Evolutionary conservation across 2,329 filamentous ascomycete species (phyloP).

Genomic region (Dactylellina cionopaga): DNA sequence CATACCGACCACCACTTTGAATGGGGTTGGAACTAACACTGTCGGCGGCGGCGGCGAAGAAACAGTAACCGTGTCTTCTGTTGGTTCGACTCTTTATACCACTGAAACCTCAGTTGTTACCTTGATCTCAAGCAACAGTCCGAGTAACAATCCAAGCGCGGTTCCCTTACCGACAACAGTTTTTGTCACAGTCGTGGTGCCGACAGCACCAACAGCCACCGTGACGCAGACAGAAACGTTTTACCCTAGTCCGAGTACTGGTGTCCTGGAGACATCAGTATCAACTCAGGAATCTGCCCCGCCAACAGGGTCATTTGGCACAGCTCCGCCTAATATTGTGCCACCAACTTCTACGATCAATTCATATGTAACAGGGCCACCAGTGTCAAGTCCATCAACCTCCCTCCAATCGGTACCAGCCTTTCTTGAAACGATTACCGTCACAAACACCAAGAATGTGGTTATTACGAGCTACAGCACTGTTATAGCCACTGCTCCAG

Average conservation of each 20-base stretch:
- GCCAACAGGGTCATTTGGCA: constrained; percentile 4
- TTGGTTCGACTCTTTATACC: background rate
- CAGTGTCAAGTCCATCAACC: background rate
- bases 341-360: background rate
- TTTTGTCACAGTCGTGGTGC: constrained; percentile 31
- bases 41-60: constrained; percentile 2
- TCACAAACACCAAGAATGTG: constrained; percentile 23
- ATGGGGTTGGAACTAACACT: constrained; percentile 18
- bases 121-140: background rate
- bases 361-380: background rate
- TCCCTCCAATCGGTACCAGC: constrained; percentile 4
- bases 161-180: constrained; percentile 19
- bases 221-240: constrained; percentile 32
- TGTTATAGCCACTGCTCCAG: background rate
- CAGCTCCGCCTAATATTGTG: constrained; percentile 7
- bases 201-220: constrained; percentile 20
- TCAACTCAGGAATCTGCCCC: background rate
- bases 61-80: constrained; percentile 1
- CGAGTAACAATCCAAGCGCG: background rate
- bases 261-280: constrained; percentile 7
- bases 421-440: constrained; percentile 7
- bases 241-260: constrained; percentile 16
- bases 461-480: background rate
- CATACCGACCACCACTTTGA: constrained; percentile 24
- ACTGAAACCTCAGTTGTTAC: constrained; percentile 12